Evolutionary conservation across 2,329 filamentous ascomycete genomes (phyloP).

Genomic region (Colletotrichum musae): DNA sequence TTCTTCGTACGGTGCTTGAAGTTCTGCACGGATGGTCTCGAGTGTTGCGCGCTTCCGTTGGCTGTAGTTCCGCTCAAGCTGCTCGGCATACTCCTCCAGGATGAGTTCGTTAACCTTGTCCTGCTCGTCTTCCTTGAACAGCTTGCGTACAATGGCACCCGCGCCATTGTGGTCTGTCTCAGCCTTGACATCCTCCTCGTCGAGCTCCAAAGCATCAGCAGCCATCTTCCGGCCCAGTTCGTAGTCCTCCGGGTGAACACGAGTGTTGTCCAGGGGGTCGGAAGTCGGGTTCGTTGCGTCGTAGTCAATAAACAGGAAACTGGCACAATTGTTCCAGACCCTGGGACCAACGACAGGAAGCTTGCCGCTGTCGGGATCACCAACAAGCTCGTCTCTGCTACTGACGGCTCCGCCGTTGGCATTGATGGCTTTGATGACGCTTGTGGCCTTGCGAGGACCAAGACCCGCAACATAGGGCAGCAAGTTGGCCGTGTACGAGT

Average conservation of each 20-base stretch:
- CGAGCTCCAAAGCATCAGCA: constrained; percentile 93
- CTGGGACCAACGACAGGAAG: constrained; percentile 86
- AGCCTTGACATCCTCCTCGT: constrained; percentile 97
- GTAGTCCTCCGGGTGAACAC: constrained; percentile 98
- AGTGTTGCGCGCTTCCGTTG: constrained; percentile 96
- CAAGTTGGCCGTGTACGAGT: constrained; percentile 87
- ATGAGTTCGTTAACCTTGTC: constrained; percentile 97
- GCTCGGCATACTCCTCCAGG: constrained; percentile 96
- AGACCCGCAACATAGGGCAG: constrained; percentile 93
- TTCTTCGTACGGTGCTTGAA: constrained; percentile 95
- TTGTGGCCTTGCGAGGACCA: constrained; percentile 92
- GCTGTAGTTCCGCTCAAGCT: constrained; percentile 92
- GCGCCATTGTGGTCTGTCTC: constrained; percentile 92
- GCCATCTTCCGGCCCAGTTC: constrained; percentile 99
- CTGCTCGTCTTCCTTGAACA: constrained; percentile 94
- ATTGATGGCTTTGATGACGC: constrained; percentile 81
- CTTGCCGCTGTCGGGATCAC: constrained; percentile 85
- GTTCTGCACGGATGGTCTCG: constrained; percentile 94
- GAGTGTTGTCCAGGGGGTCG: constrained; percentile 95
- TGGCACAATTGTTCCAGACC: constrained; percentile 97
- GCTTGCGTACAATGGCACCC: constrained; percentile 91
- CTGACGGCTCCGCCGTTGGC: constrained; percentile 89
- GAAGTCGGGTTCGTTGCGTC: constrained; percentile 85
- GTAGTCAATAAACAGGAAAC: constrained; percentile 92
- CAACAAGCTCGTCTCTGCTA: constrained; percentile 88